Percentiles rank a stretch among this genome's conserved stretches.
Evolutionary conservation across 345 rosid genomes (phyloP).

Genomic region (Euphorbia peplus): DNA sequence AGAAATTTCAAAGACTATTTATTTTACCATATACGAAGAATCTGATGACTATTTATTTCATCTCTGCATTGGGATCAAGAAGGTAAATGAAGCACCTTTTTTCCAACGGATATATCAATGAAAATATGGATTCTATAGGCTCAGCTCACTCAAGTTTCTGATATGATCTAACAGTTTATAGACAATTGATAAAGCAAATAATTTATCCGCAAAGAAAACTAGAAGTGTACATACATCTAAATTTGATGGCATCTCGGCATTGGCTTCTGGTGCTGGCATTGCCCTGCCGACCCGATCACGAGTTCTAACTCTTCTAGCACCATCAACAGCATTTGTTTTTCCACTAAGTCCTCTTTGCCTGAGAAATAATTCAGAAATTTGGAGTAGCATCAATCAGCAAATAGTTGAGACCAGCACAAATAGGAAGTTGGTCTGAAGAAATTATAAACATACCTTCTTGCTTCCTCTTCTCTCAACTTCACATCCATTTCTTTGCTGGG

Average conservation of each 20-base stretch:
- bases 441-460: conserved; percentile 55
- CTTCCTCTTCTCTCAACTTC: conserved; percentile 73
- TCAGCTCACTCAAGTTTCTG: too few species aligned
- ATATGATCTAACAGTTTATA: neutral
- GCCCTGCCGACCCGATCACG: conserved; percentile 23
- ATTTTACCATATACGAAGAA: neutral
- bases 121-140: neutral
- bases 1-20: too few species aligned
- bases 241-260: conserved; percentile 48
- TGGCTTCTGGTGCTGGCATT: conserved; percentile 85
- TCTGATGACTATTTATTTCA: neutral
- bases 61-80: neutral
- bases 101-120: neutral
- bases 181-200: neutral
- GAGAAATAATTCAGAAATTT: conserved; percentile 11
- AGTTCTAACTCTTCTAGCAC: conserved; percentile 41
- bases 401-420: conserved; percentile 12
- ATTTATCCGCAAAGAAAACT: neutral
- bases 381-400: conserved; percentile 21
- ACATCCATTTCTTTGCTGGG: conserved; percentile 92
- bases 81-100: neutral
- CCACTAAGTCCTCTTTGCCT: conserved; percentile 56
- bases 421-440: conserved; percentile 14
- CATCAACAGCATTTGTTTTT: conserved; percentile 54
- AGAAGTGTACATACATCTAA: conserved; percentile 21